Base-by-base conservation (phyloP, 169 alveolate genomes). In the Plasmodium sp. region DNA sequence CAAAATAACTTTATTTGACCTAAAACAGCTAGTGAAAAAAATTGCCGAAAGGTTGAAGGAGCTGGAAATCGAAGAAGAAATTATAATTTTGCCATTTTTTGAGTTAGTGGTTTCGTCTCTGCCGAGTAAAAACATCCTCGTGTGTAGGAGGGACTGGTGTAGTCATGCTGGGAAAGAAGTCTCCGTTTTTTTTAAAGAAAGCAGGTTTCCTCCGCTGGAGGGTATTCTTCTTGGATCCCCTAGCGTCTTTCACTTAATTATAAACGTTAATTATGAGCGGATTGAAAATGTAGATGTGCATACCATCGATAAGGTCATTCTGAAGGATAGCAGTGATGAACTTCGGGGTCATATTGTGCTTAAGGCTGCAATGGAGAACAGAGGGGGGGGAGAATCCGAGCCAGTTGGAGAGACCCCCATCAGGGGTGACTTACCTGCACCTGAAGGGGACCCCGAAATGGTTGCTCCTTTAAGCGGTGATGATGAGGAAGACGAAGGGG, bases 101-200 rank as follows among this genome's bases (percentile, higher is more conserved):
- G 93, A 84, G 10, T 93, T 82, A 34, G 74, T 45, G 16, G 79
- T 67, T 16, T 72, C 95, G 1, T 74, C 84, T 54, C 74, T 84
- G 9, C 94, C 84, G 0, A 71, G 79, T 36, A 73, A 92, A 71
- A 79, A 84, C 75, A 84, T 43, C 62, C 88, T 96, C 16, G 84
- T 83, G 34, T 95, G 96, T 80, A 92, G 97, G 75, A 84, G 95
- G 67, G 97, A 95, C 27, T 96, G 97, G 97, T 95, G 94, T 82
- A 67, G 62, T 16, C 51, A 96, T 72, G 62, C 82, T 22, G 97
- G 97, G 1, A 93, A 90, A 27, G 85, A 93, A 45, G 97, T 95
- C 34, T 58, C 83, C 31, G 85, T 94, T 34, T 94, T 96, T 84
- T 95, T 93, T 77, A 93, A 93, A 56, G 95, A 96, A n/a, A 83